Percentiles rank a stretch among this genome's conserved stretches.
phyloP scores from a whole-genome alignment of 495 filamentous ascomycete genomes.

The Lasiosphaeriaceae sp. region DNA sequence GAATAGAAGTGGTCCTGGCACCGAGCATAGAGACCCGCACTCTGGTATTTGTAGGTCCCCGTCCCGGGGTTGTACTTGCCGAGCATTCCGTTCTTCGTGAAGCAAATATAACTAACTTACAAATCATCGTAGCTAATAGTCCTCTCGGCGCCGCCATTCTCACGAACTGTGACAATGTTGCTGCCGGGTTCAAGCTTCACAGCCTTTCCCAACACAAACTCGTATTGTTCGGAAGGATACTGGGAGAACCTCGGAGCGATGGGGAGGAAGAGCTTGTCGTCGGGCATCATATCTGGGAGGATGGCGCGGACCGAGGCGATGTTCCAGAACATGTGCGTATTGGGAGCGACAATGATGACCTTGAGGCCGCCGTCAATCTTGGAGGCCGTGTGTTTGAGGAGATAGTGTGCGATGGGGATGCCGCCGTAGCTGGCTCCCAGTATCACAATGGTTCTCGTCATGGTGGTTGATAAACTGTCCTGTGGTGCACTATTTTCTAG shows the following conservation, averaged over 20 bases:
- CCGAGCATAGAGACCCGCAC: too few relatives aligned
- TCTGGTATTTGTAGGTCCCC: too few relatives aligned
- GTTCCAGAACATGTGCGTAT: conserved; percentile 47
- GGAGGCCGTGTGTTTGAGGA: conserved; percentile 47
- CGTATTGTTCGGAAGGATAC: conserved; percentile 47
- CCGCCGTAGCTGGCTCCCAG: conserved; percentile 63
- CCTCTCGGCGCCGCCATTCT: conserved; percentile 23
- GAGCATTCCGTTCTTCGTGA: neutral
- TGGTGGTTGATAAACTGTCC: conserved; percentile 7
- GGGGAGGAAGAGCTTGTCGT: conserved; percentile 39
- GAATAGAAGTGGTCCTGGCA: too few relatives aligned
- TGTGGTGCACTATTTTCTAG: too few relatives aligned
- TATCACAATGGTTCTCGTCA: conserved; percentile 55
- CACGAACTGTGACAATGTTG: conserved; percentile 42
- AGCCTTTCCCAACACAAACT: conserved; percentile 54
- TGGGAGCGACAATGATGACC: conserved; percentile 55
- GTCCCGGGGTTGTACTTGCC: too few relatives aligned
- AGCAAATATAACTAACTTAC: conserved; percentile 3
- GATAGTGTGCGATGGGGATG: conserved; percentile 54
- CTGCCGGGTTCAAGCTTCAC: conserved; percentile 41
- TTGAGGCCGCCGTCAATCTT: conserved; percentile 33
- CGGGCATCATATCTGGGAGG: conserved; percentile 33
- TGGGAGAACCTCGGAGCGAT: conserved; percentile 50
- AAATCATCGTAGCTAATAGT: conserved; percentile 49
- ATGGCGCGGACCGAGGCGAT: conserved; percentile 43